Conservation (phyloP, 345 rosid species). For the Murraya koenigii region DNA sequence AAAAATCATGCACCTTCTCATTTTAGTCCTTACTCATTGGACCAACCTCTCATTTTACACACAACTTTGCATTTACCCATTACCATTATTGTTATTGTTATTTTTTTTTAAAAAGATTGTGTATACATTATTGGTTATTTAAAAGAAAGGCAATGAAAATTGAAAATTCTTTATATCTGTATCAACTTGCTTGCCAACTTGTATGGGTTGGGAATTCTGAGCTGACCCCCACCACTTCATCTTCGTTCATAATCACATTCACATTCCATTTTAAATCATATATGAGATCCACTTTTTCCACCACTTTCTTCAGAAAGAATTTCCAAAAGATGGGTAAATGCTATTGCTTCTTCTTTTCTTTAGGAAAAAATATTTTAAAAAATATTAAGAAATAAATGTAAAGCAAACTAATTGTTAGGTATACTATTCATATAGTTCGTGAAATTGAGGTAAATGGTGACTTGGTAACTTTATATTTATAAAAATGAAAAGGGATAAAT, state of each 20-base stretch:
- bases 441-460: no score
- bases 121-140: not conserved
- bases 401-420: no score
- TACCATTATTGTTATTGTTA: not conserved
- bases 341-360: not conserved
- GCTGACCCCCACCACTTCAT: conserved; percentile 17
- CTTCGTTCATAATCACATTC: conserved; percentile 12
- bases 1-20: conserved; percentile 5
- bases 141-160: not conserved
- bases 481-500: no score
- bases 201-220: conserved; percentile 15
- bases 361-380: not conserved
- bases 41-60: conserved; percentile 3
- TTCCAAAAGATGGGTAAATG: not conserved
- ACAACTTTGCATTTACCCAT: not conserved
- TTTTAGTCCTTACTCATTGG: conserved; percentile 8
- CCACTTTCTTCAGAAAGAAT: not conserved
- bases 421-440: no score
- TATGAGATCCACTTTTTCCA: not conserved
- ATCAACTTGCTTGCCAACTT: conserved; percentile 17
- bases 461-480: no score
- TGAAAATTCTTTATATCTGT: not conserved
- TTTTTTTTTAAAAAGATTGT: not conserved
- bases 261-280: not conserved
- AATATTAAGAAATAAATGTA: no score